Conservation (phyloP, 306 rosid species). For the Castanea crenata region DNA sequence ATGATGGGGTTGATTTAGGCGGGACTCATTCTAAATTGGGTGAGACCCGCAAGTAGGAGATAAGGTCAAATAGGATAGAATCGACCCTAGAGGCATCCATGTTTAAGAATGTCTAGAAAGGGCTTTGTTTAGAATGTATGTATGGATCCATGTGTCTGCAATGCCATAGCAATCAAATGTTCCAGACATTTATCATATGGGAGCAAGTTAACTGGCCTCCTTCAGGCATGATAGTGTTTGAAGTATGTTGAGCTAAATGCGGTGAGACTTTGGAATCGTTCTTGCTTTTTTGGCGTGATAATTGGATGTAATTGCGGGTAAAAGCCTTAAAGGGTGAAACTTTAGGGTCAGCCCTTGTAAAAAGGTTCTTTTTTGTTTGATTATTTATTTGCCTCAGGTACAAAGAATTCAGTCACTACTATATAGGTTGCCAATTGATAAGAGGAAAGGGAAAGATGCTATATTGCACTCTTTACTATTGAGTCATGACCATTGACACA, state of each 20-base stretch:
- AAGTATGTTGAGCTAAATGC: not conserved
- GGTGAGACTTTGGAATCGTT: not conserved
- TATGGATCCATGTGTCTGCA: not conserved
- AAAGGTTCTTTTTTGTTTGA: too few species aligned
- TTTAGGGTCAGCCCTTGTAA: not conserved
- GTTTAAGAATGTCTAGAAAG: too few species aligned
- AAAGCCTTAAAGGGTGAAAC: conserved; percentile 1
- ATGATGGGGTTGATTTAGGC: not conserved
- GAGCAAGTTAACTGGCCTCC: not conserved
- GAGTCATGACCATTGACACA: conserved; percentile 38
- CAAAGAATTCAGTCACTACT: conserved; percentile 17
- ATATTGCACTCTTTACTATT: conserved; percentile 27
- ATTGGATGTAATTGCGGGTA: conserved; percentile 53
- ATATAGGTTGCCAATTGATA: conserved; percentile 28
- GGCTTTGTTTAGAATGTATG: too few species aligned
- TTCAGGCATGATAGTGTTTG: not conserved
- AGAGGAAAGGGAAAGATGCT: conserved; percentile 13
- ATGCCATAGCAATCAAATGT: not conserved
- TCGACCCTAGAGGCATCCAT: too few species aligned
- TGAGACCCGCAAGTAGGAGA: too few species aligned
- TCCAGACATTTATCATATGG: not conserved
- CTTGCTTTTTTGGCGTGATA: conserved; percentile 37
- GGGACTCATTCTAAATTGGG: too few species aligned
- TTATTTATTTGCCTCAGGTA: not conserved
- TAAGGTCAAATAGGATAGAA: too few species aligned